Evolutionary conservation across 495 filamentous ascomycete species (phyloP).

Genomic region (Oidiodendron maius): DNA sequence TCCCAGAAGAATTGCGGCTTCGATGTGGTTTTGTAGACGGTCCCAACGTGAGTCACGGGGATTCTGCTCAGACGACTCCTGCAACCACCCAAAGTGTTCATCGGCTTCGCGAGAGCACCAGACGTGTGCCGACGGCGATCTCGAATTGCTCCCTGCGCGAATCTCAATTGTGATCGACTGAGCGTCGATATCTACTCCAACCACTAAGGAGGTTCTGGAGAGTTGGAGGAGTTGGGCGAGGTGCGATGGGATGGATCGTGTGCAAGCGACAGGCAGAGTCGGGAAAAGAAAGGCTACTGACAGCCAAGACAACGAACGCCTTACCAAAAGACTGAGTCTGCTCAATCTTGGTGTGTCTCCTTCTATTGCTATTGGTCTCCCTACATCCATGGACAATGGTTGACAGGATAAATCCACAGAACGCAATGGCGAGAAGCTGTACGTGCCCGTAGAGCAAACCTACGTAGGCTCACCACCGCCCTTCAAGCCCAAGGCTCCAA

Average conservation of each 20-base stretch:
- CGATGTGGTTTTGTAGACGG: conserved; percentile 11
- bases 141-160: neutral
- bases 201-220: neutral
- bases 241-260: conserved; percentile 24
- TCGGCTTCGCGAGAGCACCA: conserved; percentile 11
- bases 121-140: conserved; percentile 7
- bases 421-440: conserved; percentile 48
- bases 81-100: conserved; percentile 23
- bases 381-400: too few species aligned
- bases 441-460: conserved; percentile 42
- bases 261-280: conserved; percentile 26
- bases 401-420: conserved; percentile 33
- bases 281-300: conserved; percentile 52
- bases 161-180: neutral
- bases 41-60: conserved; percentile 14
- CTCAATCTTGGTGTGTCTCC: conserved; percentile 69
- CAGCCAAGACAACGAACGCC: conserved; percentile 45
- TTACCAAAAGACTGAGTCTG: conserved; percentile 74
- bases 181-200: neutral
- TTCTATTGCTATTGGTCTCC: neutral
- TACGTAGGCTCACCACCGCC: neutral
- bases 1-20: conserved; percentile 7
- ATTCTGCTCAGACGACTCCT: conserved; percentile 7
- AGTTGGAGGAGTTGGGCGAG: neutral
- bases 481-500: conserved; percentile 1